Evolutionary conservation across 2,329 filamentous ascomycete species (phyloP), one percentile per base, ranked within the genome.

Genomic region (Endoconidiophora laricicola): DNA sequence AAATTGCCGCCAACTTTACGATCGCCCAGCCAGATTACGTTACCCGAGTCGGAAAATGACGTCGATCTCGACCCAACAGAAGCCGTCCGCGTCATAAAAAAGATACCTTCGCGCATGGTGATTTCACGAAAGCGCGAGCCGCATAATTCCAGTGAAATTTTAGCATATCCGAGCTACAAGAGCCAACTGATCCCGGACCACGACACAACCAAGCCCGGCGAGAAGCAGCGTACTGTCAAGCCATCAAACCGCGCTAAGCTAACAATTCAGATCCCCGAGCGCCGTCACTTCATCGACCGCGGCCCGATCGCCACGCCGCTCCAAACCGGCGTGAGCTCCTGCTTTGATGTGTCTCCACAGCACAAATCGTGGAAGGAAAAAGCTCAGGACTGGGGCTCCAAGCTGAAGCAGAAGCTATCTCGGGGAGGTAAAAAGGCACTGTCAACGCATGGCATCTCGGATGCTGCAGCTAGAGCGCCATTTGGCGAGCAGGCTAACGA

Each of bases 261-360:
- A 7, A 49, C 29, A 10, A 49, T 49, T 14, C 14, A 49, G 23
- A 42, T 49, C 12, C 48, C 48, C 4, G 48, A 49, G 26, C 41
- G 48, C 33, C 22, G 36, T 33, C 29, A 26, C 41, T 36, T 44
- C 14, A 33, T 33, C 9, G 24, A 36, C 5, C 48, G 36, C 3
- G 20, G 24, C 1, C 41, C 48, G 3, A n/a, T 49, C 10, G 37
- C 29, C 6, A 49, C 48, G 12, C 48, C 48, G 22, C 48, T 49
- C 0, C 33, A 49, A 14, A 49, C 48, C 3, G 48, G 48, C 5
- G 29, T 49, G 20, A 44, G 48, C 41, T 49, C 48, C 10, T 41
- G 41, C 12, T 49, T 49, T 33, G 48, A 49, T 22, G 48, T 49
- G 4, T 49, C 48, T 12, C 48, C 48, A n/a, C 48, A 33, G 33